Conservation (phyloP, 2,329 filamentous ascomycete species). For the Trichoderma koningiopsis region DNA sequence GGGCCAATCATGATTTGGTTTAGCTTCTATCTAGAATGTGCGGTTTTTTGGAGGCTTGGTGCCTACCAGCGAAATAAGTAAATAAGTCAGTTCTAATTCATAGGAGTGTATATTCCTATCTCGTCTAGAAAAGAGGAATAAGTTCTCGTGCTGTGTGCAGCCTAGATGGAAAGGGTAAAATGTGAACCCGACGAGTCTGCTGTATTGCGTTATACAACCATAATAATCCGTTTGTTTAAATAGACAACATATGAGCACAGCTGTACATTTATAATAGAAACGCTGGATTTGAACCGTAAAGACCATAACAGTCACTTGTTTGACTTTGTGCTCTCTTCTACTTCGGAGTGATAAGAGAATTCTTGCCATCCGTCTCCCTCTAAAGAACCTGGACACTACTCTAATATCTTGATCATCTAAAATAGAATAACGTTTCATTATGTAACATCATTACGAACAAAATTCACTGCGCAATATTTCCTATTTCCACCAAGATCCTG, state of each 20-base stretch:
- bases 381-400: background rate
- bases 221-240: background rate
- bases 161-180: background rate
- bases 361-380: background rate
- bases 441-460: background rate
- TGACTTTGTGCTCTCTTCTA: no score
- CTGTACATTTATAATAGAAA: no score
- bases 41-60: background rate
- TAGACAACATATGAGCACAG: background rate
- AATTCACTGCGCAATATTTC: background rate
- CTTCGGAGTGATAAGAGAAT: no score
- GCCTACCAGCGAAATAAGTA: background rate
- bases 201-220: background rate
- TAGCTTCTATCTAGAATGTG: background rate
- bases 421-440: background rate
- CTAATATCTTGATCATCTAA: background rate
- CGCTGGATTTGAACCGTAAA: no score
- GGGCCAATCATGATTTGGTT: background rate
- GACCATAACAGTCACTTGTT: no score
- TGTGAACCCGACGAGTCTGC: background rate
- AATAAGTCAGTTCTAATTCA: conserved; percentile 11
- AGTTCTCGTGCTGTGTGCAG: background rate
- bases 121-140: background rate
- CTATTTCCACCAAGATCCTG: background rate
- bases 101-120: background rate